Evolutionary conservation across 2,329 filamentous ascomycete genomes (phyloP), one percentile per base, ranked within the genome.

Genomic region (Rutstroemia sp.): DNA sequence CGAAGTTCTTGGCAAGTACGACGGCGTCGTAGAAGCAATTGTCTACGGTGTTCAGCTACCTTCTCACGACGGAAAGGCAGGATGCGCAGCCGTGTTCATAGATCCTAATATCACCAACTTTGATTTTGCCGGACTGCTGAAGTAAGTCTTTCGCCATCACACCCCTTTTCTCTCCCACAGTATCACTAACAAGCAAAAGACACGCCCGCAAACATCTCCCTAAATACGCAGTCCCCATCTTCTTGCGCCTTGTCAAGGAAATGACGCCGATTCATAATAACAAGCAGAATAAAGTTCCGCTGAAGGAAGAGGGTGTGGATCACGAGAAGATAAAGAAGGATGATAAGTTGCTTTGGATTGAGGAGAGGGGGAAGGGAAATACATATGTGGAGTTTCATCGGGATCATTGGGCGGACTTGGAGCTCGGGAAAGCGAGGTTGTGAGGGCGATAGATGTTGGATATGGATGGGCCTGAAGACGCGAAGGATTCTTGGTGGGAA

Each of bases 261-360:
- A 76, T 78, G 56, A 80, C 77, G 25, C 80, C 84, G 5, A 86
- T 83, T 64, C 84, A 88, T 67, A 92, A 90, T 64, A 87, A 89
- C 68, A 92, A 92, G 72, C 87, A 90, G 71, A 88, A 89, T 67
- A 92, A 92, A 69, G 79, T 84, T 1, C 83, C 83, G 0, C 72
- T 90, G 47, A 77, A 85, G 64, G 79, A 80, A 47, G 84, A 88
- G 60, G 86, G 86, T 0, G 78, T 88, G 14, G 79, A 88, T 67
- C 78, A 81, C 2, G 69, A 70, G 23, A 75, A 75, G 65, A 71
- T 76, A 4, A 66, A 71, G 21, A 62, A 61, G 1, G 67, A 70
- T 1, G 78, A 79, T 54, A 65, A 70, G 27, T 56, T 81, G 3
- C 69, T 76, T 23, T 75, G 88, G 71, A 82, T 83, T 63, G 84